Conservation (phyloP, 2,329 filamentous ascomycete species). For the Diplocarpon rosae region DNA sequence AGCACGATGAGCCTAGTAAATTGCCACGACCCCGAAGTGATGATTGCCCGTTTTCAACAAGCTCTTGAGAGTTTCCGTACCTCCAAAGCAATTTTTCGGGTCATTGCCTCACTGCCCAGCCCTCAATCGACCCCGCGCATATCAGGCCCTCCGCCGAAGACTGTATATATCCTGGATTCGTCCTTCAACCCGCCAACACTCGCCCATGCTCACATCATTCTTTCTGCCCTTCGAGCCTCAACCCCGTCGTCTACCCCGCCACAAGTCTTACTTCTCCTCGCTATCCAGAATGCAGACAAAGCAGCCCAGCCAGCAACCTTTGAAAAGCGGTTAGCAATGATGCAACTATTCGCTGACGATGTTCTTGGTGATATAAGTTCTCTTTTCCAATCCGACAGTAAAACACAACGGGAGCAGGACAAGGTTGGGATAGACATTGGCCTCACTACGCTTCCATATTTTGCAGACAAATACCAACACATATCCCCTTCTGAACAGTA, state of each 20-base stretch:
- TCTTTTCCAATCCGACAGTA: not conserved
- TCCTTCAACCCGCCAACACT: constrained; percentile 58
- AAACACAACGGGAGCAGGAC: not conserved
- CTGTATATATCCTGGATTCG: constrained; percentile 51
- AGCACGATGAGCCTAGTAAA: not conserved
- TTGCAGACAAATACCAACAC: constrained; percentile 56
- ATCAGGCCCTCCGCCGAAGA: constrained; percentile 17
- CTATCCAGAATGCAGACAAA: constrained; percentile 57
- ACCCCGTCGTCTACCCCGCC: constrained; percentile 17
- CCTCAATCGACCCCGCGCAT: constrained; percentile 1
- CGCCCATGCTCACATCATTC: constrained; percentile 48
- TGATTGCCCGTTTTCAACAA: constrained; percentile 5
- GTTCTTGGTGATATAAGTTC: constrained; percentile 29
- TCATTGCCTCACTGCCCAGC: constrained; percentile 19
- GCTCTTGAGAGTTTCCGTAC: constrained; percentile 11
- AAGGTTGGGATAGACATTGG: constrained; percentile 44
- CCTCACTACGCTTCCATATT: constrained; percentile 62
- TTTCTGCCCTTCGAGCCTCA: constrained; percentile 31
- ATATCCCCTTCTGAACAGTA: constrained; percentile 39
- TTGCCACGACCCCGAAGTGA: not conserved
- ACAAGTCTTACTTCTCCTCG: constrained; percentile 47
- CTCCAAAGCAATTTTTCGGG: constrained; percentile 16
- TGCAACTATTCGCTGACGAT: constrained; percentile 56
- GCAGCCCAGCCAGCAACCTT: constrained; percentile 56
- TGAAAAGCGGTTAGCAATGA: constrained; percentile 56